Conservation (phyloP, 108 stramenopile species). For the Fragilaria radians region DNA sequence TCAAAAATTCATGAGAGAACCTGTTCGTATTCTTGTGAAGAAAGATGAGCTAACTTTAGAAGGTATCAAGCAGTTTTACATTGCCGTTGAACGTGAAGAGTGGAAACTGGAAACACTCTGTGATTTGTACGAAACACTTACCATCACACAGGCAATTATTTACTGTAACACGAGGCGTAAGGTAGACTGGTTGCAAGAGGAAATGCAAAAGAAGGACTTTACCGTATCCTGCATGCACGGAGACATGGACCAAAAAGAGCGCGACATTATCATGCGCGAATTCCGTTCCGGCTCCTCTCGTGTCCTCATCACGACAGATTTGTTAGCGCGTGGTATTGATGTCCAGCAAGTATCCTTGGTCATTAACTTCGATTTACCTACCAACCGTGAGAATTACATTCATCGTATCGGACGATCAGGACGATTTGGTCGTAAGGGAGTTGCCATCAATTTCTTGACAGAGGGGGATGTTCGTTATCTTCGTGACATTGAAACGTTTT, state of each 20-base stretch:
- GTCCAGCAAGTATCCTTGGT: conserved; percentile 99
- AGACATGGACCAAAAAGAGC: conserved; percentile 90
- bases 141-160: conserved; percentile 98
- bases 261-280: conserved; percentile 96
- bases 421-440: conserved; percentile 97
- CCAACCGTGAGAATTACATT: conserved; percentile 96
- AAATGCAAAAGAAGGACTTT: conserved; percentile 95
- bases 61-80: conserved; percentile 97
- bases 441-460: conserved; percentile 98
- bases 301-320: conserved; percentile 96
- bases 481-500: conserved; percentile 96
- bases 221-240: conserved; percentile 98
- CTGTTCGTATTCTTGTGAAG: conserved; percentile 93
- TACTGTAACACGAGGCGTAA: conserved; percentile 98
- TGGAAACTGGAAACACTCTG: conserved; percentile 99
- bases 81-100: conserved; percentile 97
- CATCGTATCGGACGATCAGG: conserved; percentile 97
- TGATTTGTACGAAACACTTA: conserved; percentile 98
- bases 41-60: conserved; percentile 98
- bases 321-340: conserved; percentile 99
- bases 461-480: conserved; percentile 87
- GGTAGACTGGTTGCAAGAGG: conserved; percentile 94
- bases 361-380: conserved; percentile 96
- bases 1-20: conserved; percentile 96
- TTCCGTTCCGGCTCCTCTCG: conserved; percentile 93